A percentile compares a stretch with the other conserved stretches of the same genome.
Conservation (phyloP, 306 rosid genomes). For the Castanospermum australe region DNA sequence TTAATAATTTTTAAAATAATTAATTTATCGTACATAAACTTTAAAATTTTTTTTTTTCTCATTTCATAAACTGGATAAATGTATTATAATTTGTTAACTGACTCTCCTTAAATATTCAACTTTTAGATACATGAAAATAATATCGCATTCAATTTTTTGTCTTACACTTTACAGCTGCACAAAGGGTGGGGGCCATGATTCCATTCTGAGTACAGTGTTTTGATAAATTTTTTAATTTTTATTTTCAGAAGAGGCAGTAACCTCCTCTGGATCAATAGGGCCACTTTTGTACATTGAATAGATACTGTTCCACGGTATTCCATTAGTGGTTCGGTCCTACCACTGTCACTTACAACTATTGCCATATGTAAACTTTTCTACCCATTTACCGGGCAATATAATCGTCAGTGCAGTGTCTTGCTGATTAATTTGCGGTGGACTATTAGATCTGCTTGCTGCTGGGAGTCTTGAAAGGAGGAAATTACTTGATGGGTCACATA, state of each 20-base stretch:
- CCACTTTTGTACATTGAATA: slow-evolving; percentile 91
- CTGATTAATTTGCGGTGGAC: too few species aligned
- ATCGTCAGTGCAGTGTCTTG: too few species aligned
- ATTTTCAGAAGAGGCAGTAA: slow-evolving; percentile 29
- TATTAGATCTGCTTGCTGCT: too few species aligned
- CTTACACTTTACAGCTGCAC: background rate
- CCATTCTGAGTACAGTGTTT: background rate
- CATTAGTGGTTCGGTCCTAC: slow-evolving; percentile 68
- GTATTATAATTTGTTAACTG: background rate
- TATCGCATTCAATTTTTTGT: background rate
- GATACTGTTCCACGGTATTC: slow-evolving; percentile 95
- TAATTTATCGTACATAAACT: too few species aligned
- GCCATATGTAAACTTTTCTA: slow-evolving; percentile 90
- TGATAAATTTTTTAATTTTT: background rate
- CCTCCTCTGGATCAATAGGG: slow-evolving; percentile 86
- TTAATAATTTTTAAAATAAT: too few species aligned
- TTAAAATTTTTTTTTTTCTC: too few species aligned
- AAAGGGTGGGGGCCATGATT: background rate
- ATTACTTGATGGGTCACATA: too few species aligned
- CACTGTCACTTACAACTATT: slow-evolving; percentile 72
- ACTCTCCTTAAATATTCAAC: background rate
- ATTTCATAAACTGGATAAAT: too few species aligned
- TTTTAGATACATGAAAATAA: background rate
- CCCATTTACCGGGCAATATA: slow-evolving; percentile 77
- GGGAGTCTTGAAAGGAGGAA: too few species aligned